Percentiles rank a stretch among this genome's conserved stretches.
phyloP scores from a whole-genome alignment of 352 stramenopile genomes.

The Elongisporangium anandrum region DNA sequence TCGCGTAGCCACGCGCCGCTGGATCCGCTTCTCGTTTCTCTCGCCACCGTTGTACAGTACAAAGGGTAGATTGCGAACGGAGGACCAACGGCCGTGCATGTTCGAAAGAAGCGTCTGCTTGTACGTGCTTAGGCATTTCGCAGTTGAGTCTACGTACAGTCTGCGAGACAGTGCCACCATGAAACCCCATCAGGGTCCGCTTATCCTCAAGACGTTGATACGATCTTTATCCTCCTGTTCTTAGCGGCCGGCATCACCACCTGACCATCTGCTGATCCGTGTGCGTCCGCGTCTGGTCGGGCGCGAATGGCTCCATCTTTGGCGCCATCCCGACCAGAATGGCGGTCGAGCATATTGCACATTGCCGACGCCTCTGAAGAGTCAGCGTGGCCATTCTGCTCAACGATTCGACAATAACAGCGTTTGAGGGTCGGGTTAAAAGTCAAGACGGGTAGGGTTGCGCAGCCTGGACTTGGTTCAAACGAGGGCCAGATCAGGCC shows the following conservation, averaged over 20 bases:
- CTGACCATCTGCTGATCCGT: background rate
- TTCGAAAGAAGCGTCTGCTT: background rate
- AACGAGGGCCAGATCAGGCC: background rate
- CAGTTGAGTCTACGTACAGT: background rate
- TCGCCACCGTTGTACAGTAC: background rate
- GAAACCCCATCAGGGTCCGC: background rate
- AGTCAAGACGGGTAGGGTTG: background rate
- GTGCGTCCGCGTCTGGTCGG: background rate
- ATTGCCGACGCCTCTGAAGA: background rate
- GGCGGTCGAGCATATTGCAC: background rate
- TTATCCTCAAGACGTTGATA: background rate
- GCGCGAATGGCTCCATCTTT: background rate
- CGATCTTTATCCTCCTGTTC: background rate
- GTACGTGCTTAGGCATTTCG: background rate
- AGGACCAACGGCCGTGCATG: background rate
- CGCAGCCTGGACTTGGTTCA: background rate
- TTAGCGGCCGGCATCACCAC: background rate
- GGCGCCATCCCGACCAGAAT: background rate
- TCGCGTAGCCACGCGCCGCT: background rate
- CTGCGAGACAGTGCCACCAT: background rate
- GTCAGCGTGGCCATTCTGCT: background rate
- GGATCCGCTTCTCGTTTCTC: background rate
- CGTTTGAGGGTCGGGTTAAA: background rate
- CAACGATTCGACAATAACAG: background rate
- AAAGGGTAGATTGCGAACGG: background rate